Evolutionary conservation across 768 basidiomycete genomes (phyloP), one percentile per base, ranked within the genome.

Genomic region (Tubosaeta sp.): DNA sequence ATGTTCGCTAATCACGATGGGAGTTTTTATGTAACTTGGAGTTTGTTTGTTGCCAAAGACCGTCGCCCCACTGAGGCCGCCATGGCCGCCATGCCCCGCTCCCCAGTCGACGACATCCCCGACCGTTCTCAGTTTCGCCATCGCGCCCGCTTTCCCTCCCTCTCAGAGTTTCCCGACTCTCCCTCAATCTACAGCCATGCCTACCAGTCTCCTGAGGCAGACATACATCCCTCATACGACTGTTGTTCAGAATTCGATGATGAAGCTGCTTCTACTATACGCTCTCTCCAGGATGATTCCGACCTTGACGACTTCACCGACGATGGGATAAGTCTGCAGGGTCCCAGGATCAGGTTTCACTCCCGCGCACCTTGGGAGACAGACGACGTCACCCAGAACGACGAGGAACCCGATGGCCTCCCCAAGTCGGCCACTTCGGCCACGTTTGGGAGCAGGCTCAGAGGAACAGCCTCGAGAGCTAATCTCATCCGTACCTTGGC

Each of bases 291-390:
- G 43, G 71, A 76, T 43, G 71, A 74, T 22, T 65, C 65, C 17
- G 65, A 64, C 22, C 25, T 52, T 2, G 70, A 71, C 43, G 73
- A 72, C 38, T 73, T 73, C 42, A 75, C 78, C 46, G 72, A 78
- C 34, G 74, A 75, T 9, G 60, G 84, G 48, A 80, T 90, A 68
- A 89, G 86, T 60, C 71, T 84, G 44, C 80, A 86, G 32, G 90
- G 90, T n/a, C 89, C 89, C 29, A 89, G 82, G 68, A 87, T 91
- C 78, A 82, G 84, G 46, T 82, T 89, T 63, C 86, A 89, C 67
- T 87, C 86, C 55, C 84, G 79, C 25, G 85, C 89, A 16, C 89
- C 89, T 37, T 92, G 89, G 89, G 88, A 91, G 69, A 69, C 77
- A 34, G 85, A 82, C 45, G 81, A 76, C 13, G 76, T 72, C 34